Evolutionary conservation across 106 monocot species (phyloP), one percentile per base, ranked within the genome.

Genomic region (Dactylorhiza incarnata): DNA sequence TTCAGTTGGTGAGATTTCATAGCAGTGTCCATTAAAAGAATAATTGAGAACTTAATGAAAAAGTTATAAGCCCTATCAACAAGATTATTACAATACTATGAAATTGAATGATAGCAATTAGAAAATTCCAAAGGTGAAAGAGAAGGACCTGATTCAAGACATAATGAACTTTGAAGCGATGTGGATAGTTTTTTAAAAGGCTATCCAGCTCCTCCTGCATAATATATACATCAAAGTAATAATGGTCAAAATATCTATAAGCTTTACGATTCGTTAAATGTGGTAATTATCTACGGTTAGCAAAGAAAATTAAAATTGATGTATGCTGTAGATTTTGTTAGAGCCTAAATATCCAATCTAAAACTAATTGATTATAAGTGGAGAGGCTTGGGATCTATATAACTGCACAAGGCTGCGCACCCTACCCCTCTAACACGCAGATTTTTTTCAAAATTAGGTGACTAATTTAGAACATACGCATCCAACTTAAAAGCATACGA

Each of bases 101-200:
- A 77, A 20, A 37, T 53, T 15, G 37, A 54, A 51, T 7, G 2
- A 54, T 5, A 22, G 72, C 11, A 72, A 48, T 0, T 22, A 8
- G 22, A 7, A 71, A 15, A 72, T 29, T 29, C 14, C 9, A 13
- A 65, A 65, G 29, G 10, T 26, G 26, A 11, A 25, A 9, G 26
- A 29, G 13, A 10, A 59, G 13, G 49, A 97, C 97, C 91, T 97
- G 91, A 82, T 97, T 94, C 84, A 97, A 82, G 52, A 97, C 97
- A 82, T 88, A 97, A 74, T 91, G 89, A 12, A 97, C 73, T 54
- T 88, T 86, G 78, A 94, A 97, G 45, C 82, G 86, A 25, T 81
- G 84, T 58, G 97, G 89, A 78, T 91, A 86, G 54, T 85, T 89
- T 48, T 52, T 80, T 72, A 84, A 81, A 61, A 97, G 77, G 4